A percentile compares a stretch with the other conserved stretches of the same genome.
Conservation (phyloP, 129 eudicot genomes). For the Gnaphalium uliginosum region DNA sequence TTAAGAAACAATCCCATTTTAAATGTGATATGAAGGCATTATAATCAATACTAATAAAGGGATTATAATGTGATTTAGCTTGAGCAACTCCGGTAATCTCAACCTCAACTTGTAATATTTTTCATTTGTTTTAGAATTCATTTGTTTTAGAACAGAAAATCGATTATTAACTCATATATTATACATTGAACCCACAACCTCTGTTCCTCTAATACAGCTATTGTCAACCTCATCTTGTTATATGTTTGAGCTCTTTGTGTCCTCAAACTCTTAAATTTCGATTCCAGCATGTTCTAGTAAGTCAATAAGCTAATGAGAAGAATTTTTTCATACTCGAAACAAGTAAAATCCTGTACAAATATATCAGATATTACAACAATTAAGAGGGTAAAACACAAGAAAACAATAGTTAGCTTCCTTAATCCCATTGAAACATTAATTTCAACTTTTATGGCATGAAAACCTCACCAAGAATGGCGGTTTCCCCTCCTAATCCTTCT, state of each 20-base stretch:
- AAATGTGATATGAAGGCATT: too few species aligned
- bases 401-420: not conserved
- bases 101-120: too few species aligned
- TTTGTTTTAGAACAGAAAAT: too few species aligned
- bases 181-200: too few species aligned
- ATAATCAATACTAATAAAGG: too few species aligned
- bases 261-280: not conserved
- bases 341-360: not conserved
- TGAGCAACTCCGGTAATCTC: too few species aligned
- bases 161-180: too few species aligned
- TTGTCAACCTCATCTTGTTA: too few species aligned
- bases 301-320: not conserved
- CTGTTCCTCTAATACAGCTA: too few species aligned
- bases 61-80: too few species aligned
- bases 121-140: too few species aligned
- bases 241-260: not conserved
- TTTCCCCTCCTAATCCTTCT: constrained; percentile 55
- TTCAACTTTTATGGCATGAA: constrained; percentile 6
- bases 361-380: not conserved
- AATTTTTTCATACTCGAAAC: not conserved
- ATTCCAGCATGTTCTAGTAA: not conserved
- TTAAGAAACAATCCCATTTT: too few species aligned
- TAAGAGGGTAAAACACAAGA: not conserved
- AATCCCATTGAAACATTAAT: constrained; percentile 25
- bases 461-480: constrained; percentile 76